Conservation (phyloP, 768 basidiomycete genomes). For the Piloderma croceum region DNA sequence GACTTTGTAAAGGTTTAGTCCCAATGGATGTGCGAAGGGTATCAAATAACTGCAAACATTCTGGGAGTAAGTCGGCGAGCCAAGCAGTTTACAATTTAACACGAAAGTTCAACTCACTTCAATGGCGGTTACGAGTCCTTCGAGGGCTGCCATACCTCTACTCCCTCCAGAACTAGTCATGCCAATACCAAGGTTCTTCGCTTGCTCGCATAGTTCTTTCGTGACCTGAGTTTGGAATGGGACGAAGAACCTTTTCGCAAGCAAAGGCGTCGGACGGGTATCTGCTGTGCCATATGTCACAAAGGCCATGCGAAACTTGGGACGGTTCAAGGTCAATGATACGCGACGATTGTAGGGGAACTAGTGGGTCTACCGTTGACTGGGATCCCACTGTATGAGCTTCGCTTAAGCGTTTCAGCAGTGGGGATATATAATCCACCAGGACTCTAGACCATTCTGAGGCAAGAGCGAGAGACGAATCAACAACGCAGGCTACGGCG, state of each 20-base stretch:
- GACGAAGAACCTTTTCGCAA: conserved; percentile 54
- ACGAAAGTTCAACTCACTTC: conserved; percentile 41
- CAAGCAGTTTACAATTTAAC: background rate
- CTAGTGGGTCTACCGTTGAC: conserved; percentile 6
- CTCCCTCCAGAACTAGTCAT: conserved; percentile 42
- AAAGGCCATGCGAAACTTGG: conserved; percentile 43
- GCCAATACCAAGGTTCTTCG: conserved; percentile 51
- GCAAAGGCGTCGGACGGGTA: conserved; percentile 47
- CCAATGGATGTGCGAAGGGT: conserved; percentile 20
- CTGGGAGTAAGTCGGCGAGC: conserved; percentile 15
- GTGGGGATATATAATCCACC: conserved; percentile 41
- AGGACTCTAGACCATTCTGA: conserved; percentile 47
- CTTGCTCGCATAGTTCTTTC: conserved; percentile 43
- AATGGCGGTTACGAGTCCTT: conserved; percentile 63
- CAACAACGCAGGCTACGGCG: conserved; percentile 55
- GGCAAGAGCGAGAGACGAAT: conserved; percentile 51
- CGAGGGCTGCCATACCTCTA: conserved; percentile 61
- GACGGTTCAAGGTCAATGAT: conserved; percentile 15
- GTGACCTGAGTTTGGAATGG: conserved; percentile 34
- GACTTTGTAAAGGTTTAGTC: conserved; percentile 2
- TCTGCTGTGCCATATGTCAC: conserved; percentile 62
- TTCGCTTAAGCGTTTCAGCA: conserved; percentile 50
- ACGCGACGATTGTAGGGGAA: conserved; percentile 1
- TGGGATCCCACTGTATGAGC: conserved; percentile 35
- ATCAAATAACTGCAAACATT: conserved; percentile 42